Conservation (phyloP, 2,329 filamentous ascomycete species). For the Sclerotinia borealis region DNA sequence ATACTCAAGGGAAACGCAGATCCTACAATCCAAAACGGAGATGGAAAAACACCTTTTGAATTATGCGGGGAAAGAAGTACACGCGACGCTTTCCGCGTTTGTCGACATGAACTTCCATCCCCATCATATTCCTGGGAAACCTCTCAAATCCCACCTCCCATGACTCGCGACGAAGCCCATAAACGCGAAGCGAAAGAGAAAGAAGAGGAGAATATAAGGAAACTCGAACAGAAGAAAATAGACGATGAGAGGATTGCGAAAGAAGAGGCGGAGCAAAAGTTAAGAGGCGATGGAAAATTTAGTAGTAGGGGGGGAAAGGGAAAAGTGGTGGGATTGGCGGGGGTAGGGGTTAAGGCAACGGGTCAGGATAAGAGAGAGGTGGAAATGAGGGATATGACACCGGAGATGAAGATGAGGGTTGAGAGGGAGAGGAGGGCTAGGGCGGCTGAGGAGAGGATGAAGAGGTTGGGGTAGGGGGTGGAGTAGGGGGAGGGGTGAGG, state of each 20-base stretch:
- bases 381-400: slow-evolving; percentile 76
- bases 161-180: slow-evolving; percentile 68
- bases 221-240: slow-evolving; percentile 63
- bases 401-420: slow-evolving; percentile 76
- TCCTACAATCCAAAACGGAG: slow-evolving; percentile 62
- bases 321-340: slow-evolving; percentile 62
- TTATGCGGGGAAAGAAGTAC: slow-evolving; percentile 80
- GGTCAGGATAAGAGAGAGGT: slow-evolving; percentile 72
- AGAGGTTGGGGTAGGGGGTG: slow-evolving; percentile 26
- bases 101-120: slow-evolving; percentile 60
- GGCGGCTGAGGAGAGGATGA: slow-evolving; percentile 83
- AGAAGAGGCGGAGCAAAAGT: slow-evolving; percentile 37
- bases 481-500: not conserved
- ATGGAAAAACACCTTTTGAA: slow-evolving; percentile 83
- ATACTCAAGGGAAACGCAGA: slow-evolving; percentile 69
- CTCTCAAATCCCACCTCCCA: slow-evolving; percentile 63
- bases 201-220: slow-evolving; percentile 60
- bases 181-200: slow-evolving; percentile 64
- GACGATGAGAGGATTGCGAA: slow-evolving; percentile 60
- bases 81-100: slow-evolving; percentile 85
- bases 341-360: not conserved
- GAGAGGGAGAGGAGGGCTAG: slow-evolving; percentile 86
- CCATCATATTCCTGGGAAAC: slow-evolving; percentile 54
- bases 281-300: slow-evolving; percentile 33
- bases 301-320: slow-evolving; percentile 38